Conservation (phyloP, 2,329 filamentous ascomycete species). For the Teratosphaeria gauchensis region DNA sequence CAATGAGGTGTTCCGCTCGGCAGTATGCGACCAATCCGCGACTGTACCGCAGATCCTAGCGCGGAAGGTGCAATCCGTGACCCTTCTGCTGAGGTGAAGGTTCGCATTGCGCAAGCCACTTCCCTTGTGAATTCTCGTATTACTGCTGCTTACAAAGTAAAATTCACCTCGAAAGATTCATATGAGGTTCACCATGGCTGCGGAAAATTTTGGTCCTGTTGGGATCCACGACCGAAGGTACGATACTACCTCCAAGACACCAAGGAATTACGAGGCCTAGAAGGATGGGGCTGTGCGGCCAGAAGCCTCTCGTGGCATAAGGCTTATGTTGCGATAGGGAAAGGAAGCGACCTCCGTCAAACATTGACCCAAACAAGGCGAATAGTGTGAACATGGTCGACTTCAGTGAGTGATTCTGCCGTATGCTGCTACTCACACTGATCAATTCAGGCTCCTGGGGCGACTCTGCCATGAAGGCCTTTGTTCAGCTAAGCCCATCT, state of each 20-base stretch:
- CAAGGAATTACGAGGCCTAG: neutral
- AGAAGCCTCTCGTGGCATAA: neutral
- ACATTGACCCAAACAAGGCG: neutral
- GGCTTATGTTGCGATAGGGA: neutral
- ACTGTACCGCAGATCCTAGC: neutral
- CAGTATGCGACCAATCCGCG: neutral
- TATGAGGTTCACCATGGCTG: neutral
- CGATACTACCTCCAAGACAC: neutral
- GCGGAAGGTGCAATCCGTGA: neutral
- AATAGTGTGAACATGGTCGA: neutral
- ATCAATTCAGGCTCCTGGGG: constrained; percentile 18
- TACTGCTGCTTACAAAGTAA: neutral
- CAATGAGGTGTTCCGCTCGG: neutral
- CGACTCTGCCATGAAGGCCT: constrained; percentile 16
- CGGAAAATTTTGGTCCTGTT: neutral
- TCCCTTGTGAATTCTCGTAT: neutral
- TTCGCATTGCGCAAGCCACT: neutral
- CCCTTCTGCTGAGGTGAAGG: neutral
- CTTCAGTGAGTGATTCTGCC: neutral
- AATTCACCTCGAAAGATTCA: neutral
- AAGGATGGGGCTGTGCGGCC: neutral
- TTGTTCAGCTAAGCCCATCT: constrained; percentile 22
- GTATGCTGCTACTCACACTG: neutral
- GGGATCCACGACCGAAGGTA: neutral
- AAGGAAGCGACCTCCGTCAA: neutral